Conservation (phyloP, 2,329 filamentous ascomycete species). For the Mycocentrospora acerina region DNA sequence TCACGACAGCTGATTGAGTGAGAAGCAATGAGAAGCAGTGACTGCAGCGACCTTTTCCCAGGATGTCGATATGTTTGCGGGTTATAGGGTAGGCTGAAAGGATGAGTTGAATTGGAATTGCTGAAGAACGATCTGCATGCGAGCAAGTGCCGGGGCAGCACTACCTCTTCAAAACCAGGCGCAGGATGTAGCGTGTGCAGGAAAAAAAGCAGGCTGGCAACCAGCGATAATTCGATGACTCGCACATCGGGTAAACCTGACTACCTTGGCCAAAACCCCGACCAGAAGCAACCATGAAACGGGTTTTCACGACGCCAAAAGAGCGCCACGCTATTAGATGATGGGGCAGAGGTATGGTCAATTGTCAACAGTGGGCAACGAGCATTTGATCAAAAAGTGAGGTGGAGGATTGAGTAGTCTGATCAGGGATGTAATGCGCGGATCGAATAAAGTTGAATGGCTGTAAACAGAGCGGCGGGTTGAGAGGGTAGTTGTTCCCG, state of each 20-base stretch:
- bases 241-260: constrained; percentile 23
- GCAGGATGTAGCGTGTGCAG: constrained; percentile 33
- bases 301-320: constrained; percentile 20
- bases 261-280: constrained; percentile 25
- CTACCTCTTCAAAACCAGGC: constrained; percentile 17
- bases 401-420: too few species aligned
- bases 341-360: background rate
- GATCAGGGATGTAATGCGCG: too few species aligned
- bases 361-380: background rate
- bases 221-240: constrained; percentile 31
- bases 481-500: constrained; percentile 17
- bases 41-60: too few species aligned
- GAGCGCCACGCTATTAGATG: too few species aligned
- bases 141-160: constrained; percentile 25
- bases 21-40: too few species aligned
- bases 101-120: constrained; percentile 10
- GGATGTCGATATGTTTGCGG: too few species aligned
- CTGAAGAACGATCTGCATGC: constrained; percentile 4
- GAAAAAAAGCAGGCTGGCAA: constrained; percentile 17
- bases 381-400: background rate
- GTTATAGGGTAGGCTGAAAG: background rate
- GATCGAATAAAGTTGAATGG: too few species aligned
- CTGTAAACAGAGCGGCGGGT: constrained; percentile 1
- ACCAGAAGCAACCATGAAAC: constrained; percentile 41
- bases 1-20: too few species aligned